Evolutionary conservation across 768 basidiomycete genomes (phyloP).

Genomic region (Amanita inopinata): DNA sequence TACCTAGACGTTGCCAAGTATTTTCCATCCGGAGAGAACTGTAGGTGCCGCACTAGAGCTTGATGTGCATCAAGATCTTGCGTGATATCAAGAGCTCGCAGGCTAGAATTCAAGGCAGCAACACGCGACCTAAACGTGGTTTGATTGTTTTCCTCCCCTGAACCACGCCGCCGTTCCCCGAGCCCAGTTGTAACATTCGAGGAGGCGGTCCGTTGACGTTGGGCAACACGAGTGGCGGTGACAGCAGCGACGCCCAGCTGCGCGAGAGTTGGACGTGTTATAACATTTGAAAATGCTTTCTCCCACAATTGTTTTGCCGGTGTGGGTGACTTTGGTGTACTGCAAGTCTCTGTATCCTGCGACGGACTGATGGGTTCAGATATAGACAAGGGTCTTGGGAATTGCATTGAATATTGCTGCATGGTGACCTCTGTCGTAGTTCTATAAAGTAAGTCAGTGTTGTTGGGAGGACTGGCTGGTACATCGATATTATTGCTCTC

Average conservation of each 20-base stretch:
- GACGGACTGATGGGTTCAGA: neutral
- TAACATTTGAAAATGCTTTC: conserved; percentile 5
- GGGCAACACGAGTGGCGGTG: conserved; percentile 16
- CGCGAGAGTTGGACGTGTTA: conserved; percentile 6
- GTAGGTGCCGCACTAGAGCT: conserved; percentile 61
- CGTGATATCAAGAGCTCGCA: conserved; percentile 42
- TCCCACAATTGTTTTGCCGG: conserved; percentile 12
- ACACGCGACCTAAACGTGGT: conserved; percentile 43
- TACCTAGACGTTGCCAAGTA: conserved; percentile 67
- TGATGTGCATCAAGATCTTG: conserved; percentile 57
- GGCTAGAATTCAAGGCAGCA: conserved; percentile 41
- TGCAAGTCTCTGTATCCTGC: conserved; percentile 2
- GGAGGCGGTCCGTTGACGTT: conserved; percentile 27
- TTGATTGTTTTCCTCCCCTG: conserved; percentile 23
- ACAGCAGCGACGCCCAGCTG: conserved; percentile 6
- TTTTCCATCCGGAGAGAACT: conserved; percentile 70
- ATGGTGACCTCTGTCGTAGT: conserved; percentile 1
- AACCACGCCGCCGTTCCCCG: conserved; percentile 19
- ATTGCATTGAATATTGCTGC: neutral
- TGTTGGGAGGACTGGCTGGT: neutral
- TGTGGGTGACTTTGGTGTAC: conserved; percentile 5
- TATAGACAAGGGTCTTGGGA: conserved; percentile 11
- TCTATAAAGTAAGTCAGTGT: neutral
- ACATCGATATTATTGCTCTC: neutral
- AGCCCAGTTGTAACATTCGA: conserved; percentile 16